A percentile compares a stretch with the other conserved stretches of the same genome.
phyloP scores from a whole-genome alignment of 257 asterid species.

The Mitragyna speciosa region DNA sequence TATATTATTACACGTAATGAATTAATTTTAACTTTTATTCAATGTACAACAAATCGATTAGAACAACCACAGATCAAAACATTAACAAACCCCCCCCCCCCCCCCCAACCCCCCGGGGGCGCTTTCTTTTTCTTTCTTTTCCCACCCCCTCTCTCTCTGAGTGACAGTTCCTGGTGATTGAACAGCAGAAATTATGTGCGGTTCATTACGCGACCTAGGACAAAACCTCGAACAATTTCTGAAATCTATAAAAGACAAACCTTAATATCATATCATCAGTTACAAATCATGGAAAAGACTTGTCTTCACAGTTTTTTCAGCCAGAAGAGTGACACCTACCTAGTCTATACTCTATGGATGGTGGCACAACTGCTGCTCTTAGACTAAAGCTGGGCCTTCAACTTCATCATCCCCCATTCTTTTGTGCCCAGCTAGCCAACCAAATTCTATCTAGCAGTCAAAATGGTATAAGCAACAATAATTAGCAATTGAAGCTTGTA shows the following conservation, averaged over 20 bases:
- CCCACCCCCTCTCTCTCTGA: no score
- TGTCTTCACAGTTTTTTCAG: not conserved
- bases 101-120: no score
- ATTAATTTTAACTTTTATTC: not conserved
- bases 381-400: constrained; percentile 1
- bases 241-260: not conserved
- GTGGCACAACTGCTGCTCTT: not conserved
- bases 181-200: not conserved
- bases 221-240: not conserved
- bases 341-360: constrained; percentile 6
- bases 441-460: constrained; percentile 2
- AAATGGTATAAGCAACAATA: not conserved
- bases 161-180: no score
- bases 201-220: not conserved
- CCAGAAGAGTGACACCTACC: constrained; percentile 13
- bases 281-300: constrained; percentile 4
- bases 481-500: not conserved
- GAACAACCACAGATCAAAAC: not conserved
- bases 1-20: no score
- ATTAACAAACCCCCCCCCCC: no score
- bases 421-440: not conserved
- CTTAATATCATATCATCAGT: not conserved
- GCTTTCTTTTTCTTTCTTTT: no score
- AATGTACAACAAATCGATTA: not conserved
- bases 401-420: constrained; percentile 2